Conservation (phyloP, 1,139 yeast genomes). For the Starmera stellimalicola region DNA sequence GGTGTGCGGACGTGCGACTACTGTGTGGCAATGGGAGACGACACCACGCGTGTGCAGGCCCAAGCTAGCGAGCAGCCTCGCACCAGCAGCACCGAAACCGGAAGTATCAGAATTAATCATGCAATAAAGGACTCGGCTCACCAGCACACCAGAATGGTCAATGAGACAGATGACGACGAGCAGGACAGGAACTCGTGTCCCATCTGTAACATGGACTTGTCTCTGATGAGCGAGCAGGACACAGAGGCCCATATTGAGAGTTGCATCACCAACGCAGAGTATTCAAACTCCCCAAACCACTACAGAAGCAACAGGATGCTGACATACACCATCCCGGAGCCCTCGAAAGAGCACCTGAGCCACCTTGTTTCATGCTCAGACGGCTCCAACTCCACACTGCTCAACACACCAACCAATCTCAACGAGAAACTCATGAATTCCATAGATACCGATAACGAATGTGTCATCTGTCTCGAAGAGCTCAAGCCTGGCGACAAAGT, state of each 20-base stretch:
- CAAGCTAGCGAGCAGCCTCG: slow-evolving; percentile 6
- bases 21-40: slow-evolving; percentile 51
- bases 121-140: slow-evolving; percentile 1
- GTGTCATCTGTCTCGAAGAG: slow-evolving; percentile 90
- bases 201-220: slow-evolving; percentile 39
- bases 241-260: slow-evolving; percentile 60
- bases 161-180: slow-evolving; percentile 16
- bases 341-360: slow-evolving; percentile 14
- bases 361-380: slow-evolving; percentile 15
- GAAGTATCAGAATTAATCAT: neutral
- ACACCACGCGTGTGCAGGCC: slow-evolving; percentile 24
- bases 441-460: slow-evolving; percentile 44
- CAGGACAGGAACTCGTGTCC: slow-evolving; percentile 41
- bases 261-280: slow-evolving; percentile 62
- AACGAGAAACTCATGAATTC: slow-evolving; percentile 21
- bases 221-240: slow-evolving; percentile 29
- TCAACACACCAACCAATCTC: slow-evolving; percentile 5
- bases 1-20: slow-evolving; percentile 60
- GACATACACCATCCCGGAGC: slow-evolving; percentile 63
- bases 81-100: neutral
- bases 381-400: slow-evolving; percentile 9
- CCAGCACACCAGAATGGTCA: neutral
- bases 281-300: slow-evolving; percentile 49
- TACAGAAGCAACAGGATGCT: slow-evolving; percentile 65
- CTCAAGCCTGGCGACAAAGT: slow-evolving; percentile 79